Conservation (phyloP, 306 rosid species). For the Vigna trinervia region DNA sequence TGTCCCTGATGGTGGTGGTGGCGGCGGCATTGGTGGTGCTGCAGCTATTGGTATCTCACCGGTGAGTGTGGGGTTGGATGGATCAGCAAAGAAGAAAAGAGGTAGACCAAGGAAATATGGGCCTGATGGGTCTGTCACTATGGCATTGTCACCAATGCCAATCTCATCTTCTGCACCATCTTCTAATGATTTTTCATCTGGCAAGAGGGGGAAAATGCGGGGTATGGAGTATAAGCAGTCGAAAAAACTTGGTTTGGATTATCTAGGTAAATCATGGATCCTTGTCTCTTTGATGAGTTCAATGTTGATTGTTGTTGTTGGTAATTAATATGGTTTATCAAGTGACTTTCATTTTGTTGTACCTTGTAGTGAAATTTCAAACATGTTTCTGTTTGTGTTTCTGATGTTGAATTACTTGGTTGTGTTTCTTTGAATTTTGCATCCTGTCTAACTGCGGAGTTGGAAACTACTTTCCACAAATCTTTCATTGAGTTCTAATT, state of each 20-base stretch:
- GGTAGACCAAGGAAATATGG: constrained; percentile 94
- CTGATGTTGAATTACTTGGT: constrained; percentile 29
- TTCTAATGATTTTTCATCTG: constrained; percentile 52
- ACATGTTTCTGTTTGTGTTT: constrained; percentile 36
- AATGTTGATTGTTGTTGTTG: constrained; percentile 11
- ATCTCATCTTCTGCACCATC: constrained; percentile 66
- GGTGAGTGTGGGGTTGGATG: constrained; percentile 61
- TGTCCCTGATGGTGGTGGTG: constrained; percentile 39
- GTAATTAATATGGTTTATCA: constrained; percentile 35
- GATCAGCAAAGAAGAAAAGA: constrained; percentile 69
- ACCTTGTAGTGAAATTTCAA: neutral
- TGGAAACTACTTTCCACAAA: constrained; percentile 14
- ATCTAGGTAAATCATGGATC: constrained; percentile 56
- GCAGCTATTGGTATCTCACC: constrained; percentile 50
- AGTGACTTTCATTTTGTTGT: neutral
- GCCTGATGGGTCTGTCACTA: constrained; percentile 74
- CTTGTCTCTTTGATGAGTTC: constrained; percentile 11
- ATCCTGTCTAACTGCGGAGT: neutral
- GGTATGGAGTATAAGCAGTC: constrained; percentile 68
- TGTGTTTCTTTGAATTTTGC: constrained; percentile 9
- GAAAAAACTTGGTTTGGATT: constrained; percentile 64
- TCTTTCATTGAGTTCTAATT: constrained; percentile 2
- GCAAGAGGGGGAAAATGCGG: constrained; percentile 64
- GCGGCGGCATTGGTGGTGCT: neutral
- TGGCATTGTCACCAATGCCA: constrained; percentile 82